Conservation (phyloP, 768 basidiomycete species). For the Harrya chromipes region DNA sequence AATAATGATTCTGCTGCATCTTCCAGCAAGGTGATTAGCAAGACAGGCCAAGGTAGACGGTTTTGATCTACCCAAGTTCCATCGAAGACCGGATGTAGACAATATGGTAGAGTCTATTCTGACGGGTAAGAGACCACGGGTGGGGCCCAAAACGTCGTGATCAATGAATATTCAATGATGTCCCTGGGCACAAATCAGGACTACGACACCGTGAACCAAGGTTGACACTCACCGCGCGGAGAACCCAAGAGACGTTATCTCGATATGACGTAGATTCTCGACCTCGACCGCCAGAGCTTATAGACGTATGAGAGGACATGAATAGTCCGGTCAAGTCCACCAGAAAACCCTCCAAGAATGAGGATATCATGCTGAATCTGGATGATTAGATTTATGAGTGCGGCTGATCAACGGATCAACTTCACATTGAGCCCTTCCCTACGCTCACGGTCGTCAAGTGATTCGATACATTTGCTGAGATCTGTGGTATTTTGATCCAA, state of each 20-base stretch:
- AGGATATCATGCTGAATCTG: conserved; percentile 61
- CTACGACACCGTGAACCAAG: neutral
- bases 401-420: neutral
- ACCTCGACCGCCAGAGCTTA: conserved; percentile 62
- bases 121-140: conserved; percentile 93
- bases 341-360: conserved; percentile 84
- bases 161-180: conserved; percentile 78
- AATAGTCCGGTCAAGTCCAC: conserved; percentile 91
- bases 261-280: conserved; percentile 77
- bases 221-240: conserved; percentile 57
- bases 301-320: conserved; percentile 85
- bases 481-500: conserved; percentile 84
- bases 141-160: conserved; percentile 71
- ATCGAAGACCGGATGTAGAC: conserved; percentile 78
- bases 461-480: conserved; percentile 85
- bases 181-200: conserved; percentile 51
- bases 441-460: conserved; percentile 57
- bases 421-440: conserved; percentile 38
- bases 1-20: conserved; percentile 74
- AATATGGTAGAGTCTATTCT: conserved; percentile 74
- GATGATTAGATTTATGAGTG: neutral
- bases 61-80: conserved; percentile 73
- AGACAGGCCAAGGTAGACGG: neutral
- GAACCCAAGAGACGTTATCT: conserved; percentile 91
- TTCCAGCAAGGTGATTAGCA: conserved; percentile 26